Evolutionary conservation across 2,329 filamentous ascomycete species (phyloP), one percentile per base, ranked within the genome.

Genomic region (Epichloe typhina): DNA sequence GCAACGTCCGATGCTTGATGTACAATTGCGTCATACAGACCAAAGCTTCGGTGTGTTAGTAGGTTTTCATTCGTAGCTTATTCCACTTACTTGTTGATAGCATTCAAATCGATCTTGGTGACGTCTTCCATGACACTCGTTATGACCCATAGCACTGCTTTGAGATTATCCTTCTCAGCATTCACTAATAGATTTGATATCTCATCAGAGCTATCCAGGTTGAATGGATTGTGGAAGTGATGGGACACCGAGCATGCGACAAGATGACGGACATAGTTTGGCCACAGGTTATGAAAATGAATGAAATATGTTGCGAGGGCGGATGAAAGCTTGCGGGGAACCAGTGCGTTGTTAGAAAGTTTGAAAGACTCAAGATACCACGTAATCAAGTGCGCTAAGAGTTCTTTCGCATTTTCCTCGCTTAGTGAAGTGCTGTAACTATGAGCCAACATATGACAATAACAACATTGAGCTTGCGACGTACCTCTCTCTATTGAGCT

Each of bases 401-500:
- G 70, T 54, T 77, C 74, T 52, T 72, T 67, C 3, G 81, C 75
- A 59, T 83, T 76, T 13, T 76, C 71, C 41, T 78, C 72, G 46
- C 73, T 71, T 40, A 87, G 66, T 15, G 73, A 72, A 50, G 69
- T 64, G 57, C 71, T 76, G 23, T 17, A 39, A n/a, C 33, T n/a
- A 31, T 53, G 35, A 53, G 51, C 42, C 41, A 39, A 12, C 5
- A 21, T n/a, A 43, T 12, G n/a, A 50, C 13, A 53, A 31, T 12
- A 60, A 50, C 9, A 53, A 31, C 11, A 60, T 72, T 55, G 26
- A 38, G 41, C 35, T 13, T 13, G 42, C 13, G 31, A 50, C 50
- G 37, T 70, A 86, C 84, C 83, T 88, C 62, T 93, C 88, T n/a
- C 83, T 84, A 64, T 97, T 96, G 52, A 97, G 79, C 69, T 97